Percentiles rank a stretch among this genome's conserved stretches.
These are phyloP conservation scores for Lactifluus pinguis DNA, from an alignment of 768 basidiomycete genomes.

Conservation along the genomic window DNA sequence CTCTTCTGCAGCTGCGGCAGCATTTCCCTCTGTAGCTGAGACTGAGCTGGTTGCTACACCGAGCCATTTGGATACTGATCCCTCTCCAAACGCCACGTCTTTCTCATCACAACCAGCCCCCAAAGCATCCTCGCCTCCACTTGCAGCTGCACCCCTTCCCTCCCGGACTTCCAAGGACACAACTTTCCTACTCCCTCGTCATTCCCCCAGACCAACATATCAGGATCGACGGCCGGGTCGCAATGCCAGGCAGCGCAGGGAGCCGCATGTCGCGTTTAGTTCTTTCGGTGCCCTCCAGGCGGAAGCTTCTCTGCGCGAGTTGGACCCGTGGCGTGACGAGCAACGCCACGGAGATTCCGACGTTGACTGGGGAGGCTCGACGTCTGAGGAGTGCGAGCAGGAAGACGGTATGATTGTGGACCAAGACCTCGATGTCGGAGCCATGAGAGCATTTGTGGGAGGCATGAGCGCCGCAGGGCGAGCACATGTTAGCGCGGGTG, in stretches of 20 bases:
- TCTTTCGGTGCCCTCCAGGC: conserved; percentile 46
- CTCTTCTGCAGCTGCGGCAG: background rate
- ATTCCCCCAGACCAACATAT: conserved; percentile 25
- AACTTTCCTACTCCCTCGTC: conserved; percentile 29
- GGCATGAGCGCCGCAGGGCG: conserved; percentile 43
- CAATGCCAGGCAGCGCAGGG: conserved; percentile 17
- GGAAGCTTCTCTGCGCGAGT: conserved; percentile 40
- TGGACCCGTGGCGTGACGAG: conserved; percentile 37
- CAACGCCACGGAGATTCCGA: conserved; percentile 58
- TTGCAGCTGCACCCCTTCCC: conserved; percentile 3
- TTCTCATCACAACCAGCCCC: background rate
- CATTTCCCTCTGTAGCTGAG: background rate
- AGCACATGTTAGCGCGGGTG: conserved; percentile 51
- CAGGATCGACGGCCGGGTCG: conserved; percentile 10
- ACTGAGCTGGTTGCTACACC: conserved; percentile 44
- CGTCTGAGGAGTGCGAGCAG: conserved; percentile 19
- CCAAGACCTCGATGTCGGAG: conserved; percentile 39
- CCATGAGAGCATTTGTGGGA: conserved; percentile 46
- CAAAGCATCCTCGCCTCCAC: background rate
- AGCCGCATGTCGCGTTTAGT: conserved; percentile 32
- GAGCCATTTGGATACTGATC: conserved; percentile 31
- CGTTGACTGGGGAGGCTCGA: conserved; percentile 54
- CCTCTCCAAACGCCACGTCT: background rate
- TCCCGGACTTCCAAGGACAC: conserved; percentile 25
- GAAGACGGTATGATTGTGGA: conserved; percentile 38